A percentile compares a stretch with the other conserved stretches of the same genome.
These are phyloP conservation scores for Sporormia fimetaria DNA, from an alignment of 495 filamentous ascomycete species.

Conservation along the genomic window DNA sequence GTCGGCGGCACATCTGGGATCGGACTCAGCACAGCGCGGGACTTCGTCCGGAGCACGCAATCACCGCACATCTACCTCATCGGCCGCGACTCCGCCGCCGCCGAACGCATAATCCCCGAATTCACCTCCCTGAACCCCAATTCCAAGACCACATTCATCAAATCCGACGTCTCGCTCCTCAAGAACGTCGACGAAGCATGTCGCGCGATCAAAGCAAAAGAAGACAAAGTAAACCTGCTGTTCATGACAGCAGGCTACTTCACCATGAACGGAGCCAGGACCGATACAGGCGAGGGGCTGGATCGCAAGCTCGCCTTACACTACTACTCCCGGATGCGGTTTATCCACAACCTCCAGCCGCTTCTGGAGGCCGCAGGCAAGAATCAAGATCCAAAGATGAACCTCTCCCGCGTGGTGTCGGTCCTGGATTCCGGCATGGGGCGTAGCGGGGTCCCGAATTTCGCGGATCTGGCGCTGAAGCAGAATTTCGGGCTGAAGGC, in stretches of 20 bases:
- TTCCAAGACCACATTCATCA: constrained; percentile 45
- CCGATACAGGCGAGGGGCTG: constrained; percentile 50
- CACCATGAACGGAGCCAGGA: constrained; percentile 28
- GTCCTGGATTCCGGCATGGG: constrained; percentile 22
- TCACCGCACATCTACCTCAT: constrained; percentile 34
- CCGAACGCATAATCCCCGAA: constrained; percentile 27
- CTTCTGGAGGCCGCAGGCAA: constrained; percentile 25
- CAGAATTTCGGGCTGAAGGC: constrained; percentile 26
- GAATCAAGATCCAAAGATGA: constrained; percentile 3
- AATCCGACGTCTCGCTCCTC: constrained; percentile 48
- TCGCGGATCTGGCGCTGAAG: constrained; percentile 26
- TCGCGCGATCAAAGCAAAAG: constrained; percentile 42
- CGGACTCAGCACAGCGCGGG: constrained; percentile 34
- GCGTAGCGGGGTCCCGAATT: constrained; percentile 11
- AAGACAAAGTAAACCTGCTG: constrained; percentile 50
- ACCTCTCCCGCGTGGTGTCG: constrained; percentile 28
- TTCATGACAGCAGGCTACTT: constrained; percentile 44
- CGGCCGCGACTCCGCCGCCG: constrained; percentile 33
- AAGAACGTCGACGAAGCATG: constrained; percentile 50
- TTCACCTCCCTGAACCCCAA: constrained; percentile 34
- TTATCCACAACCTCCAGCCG: constrained; percentile 36
- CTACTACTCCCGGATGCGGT: constrained; percentile 54
- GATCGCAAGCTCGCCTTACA: constrained; percentile 41
- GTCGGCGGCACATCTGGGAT: constrained; percentile 40
- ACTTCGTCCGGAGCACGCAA: constrained; percentile 32